A percentile compares a stretch with the other conserved stretches of the same genome.
These are phyloP conservation scores for Chionographis japonica DNA, from an alignment of 106 monocot genomes.

Conservation along the genomic window DNA sequence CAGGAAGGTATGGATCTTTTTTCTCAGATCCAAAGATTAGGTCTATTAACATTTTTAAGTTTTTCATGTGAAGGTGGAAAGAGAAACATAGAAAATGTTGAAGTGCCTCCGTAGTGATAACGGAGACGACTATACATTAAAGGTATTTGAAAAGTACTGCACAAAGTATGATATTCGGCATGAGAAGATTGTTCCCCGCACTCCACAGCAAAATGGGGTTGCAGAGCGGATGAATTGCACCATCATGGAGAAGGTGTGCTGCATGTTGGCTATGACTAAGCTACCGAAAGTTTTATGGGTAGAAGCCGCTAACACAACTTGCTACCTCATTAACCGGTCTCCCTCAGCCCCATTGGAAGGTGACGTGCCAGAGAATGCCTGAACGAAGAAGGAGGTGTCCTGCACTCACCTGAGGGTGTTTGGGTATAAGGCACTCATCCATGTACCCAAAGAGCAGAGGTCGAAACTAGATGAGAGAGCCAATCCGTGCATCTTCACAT, in stretches of 20 bases:
- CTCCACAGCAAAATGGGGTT: conserved; percentile 2
- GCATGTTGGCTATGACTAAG: too few species aligned
- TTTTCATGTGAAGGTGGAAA: too few species aligned
- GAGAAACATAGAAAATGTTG: not conserved
- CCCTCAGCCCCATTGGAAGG: too few species aligned
- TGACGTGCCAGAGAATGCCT: too few species aligned
- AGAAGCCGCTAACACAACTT: not conserved
- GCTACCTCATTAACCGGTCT: conserved; percentile 3
- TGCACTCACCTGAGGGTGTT: too few species aligned
- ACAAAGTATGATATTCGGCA: not conserved
- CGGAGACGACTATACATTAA: too few species aligned
- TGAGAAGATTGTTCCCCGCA: too few species aligned
- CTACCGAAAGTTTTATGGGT: not conserved
- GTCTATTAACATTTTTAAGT: not conserved
- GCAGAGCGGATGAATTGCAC: conserved; percentile 1
- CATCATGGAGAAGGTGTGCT: too few species aligned
- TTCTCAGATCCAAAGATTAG: too few species aligned
- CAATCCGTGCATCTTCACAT: not conserved
- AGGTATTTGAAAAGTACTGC: not conserved
- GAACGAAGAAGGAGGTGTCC: too few species aligned
- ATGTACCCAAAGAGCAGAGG: not conserved
- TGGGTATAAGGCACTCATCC: not conserved
- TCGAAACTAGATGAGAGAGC: not conserved
- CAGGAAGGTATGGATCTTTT: not conserved
- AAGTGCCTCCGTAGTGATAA: not conserved